Evolutionary conservation across 1,284 basidiomycete species (phyloP), one percentile per base, ranked within the genome.

Genomic region (Marasmius oreades): DNA sequence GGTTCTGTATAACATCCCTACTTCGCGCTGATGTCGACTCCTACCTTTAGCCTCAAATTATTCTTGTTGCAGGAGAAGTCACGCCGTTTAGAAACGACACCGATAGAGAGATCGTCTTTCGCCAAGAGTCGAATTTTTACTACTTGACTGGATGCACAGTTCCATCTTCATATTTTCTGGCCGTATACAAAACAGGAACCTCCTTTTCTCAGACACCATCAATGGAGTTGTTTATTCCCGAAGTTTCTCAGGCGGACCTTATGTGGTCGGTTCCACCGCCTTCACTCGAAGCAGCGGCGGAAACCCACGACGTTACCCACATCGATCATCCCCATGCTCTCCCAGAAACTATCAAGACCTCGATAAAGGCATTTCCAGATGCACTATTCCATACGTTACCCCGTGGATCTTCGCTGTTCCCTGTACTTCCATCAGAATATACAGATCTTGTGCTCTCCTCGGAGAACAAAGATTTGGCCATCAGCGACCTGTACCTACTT

Each of bases 181-280:
- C 90, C 8, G 71, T 78, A 0, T 86, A 82, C 63, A 76, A 82
- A 62, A 67, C 76, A 50, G 76, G 75, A 42, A 77, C 79, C 11
- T 75, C 77, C 1, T 70, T 83, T n/a, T 70, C 69, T 1, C 68
- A 67, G 46, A 71, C 69, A 5, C 76, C 82, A 0, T 76, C 78
- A 3, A 72, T 85, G 42, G 80, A 85, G 6, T 76, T 94, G 24
- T 92, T 90, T 69, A 85, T 95, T 52, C 91, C 92, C 0, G 77
- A 88, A 58, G 81, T 82, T 23, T 82, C 87, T 54, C 75, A 84
- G 12, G 82, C 79, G 7, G 90, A 92, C 69, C 74, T 92, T 50
- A 84, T 94, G 85, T 93, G 92, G 93, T 86, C 86, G 18, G 81
- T 91, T 8, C 85, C 92, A n/a, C 92, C 92, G 1, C 90, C 92